A percentile compares a stretch with the other conserved stretches of the same genome.
Evolutionary conservation across 805 yeast genomes (phyloP).

Genomic region (Pichia rugopelliculosa): DNA sequence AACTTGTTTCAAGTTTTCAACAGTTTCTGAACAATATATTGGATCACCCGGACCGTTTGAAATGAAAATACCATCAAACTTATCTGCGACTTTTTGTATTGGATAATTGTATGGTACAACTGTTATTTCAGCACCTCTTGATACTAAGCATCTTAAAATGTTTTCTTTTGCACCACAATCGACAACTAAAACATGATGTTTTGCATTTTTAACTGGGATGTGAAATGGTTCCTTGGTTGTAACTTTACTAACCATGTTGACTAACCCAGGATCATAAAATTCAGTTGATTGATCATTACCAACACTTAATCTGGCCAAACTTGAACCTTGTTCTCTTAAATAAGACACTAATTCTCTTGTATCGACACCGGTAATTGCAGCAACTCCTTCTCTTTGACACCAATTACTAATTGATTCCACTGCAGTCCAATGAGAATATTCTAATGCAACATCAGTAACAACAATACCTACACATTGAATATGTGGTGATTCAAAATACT

Average conservation of each 20-base stretch:
- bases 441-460: slow-evolving; percentile 90
- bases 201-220: slow-evolving; percentile 53
- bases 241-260: slow-evolving; percentile 87
- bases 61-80: slow-evolving; percentile 90
- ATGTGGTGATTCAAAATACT: slow-evolving; percentile 85
- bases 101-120: slow-evolving; percentile 97
- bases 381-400: slow-evolving; percentile 95
- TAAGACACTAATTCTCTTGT: slow-evolving; percentile 90
- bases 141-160: slow-evolving; percentile 85
- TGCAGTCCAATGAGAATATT: slow-evolving; percentile 99
- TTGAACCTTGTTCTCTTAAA: slow-evolving; percentile 93
- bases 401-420: slow-evolving; percentile 91
- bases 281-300: slow-evolving; percentile 90
- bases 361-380: slow-evolving; percentile 95
- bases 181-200: slow-evolving; percentile 80
- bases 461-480: slow-evolving; percentile 95
- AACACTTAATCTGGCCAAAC: slow-evolving; percentile 80
- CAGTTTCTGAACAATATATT: slow-evolving; percentile 77
- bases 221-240: slow-evolving; percentile 95
- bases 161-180: slow-evolving; percentile 99
- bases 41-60: slow-evolving; percentile 99
- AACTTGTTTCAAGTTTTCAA: slow-evolving; percentile 61
- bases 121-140: slow-evolving; percentile 93
- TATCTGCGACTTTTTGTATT: slow-evolving; percentile 79
- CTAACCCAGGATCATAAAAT: slow-evolving; percentile 82